phyloP scores from a whole-genome alignment of 768 basidiomycete genomes.

The Lentinula sp. region DNA sequence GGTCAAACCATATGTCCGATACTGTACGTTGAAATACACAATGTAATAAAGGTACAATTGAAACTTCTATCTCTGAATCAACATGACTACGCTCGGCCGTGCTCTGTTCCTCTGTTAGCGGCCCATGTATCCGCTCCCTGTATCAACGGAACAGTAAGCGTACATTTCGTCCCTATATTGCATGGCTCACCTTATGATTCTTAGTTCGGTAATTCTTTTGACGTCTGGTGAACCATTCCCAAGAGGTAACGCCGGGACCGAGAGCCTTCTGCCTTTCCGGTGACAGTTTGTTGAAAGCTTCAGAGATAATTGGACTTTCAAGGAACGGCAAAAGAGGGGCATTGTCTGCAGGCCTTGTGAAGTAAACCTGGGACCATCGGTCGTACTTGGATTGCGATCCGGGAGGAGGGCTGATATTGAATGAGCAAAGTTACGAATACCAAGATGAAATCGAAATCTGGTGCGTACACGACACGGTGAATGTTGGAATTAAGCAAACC shows the following conservation, averaged over 20 bases:
- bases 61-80: neutral
- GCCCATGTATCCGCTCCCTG: conserved; percentile 43
- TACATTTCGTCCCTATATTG: neutral
- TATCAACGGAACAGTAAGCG: neutral
- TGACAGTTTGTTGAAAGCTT: conserved; percentile 30
- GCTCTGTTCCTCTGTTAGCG: conserved; percentile 39
- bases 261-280: conserved; percentile 20
- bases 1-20: neutral
- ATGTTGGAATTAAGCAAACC: conserved; percentile 59
- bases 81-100: conserved; percentile 1
- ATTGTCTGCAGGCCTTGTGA: conserved; percentile 55
- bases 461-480: conserved; percentile 52
- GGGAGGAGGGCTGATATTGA: conserved; percentile 47
- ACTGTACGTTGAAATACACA: neutral
- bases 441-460: neutral
- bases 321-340: conserved; percentile 43
- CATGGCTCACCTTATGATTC: conserved; percentile 30
- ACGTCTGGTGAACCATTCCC: conserved; percentile 39
- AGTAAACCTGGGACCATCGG: conserved; percentile 66
- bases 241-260: conserved; percentile 27
- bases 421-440: neutral
- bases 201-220: conserved; percentile 39
- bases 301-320: conserved; percentile 43
- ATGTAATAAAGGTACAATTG: neutral
- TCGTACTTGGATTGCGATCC: conserved; percentile 44